phyloP scores from a whole-genome alignment of 495 filamentous ascomycete genomes.

The Talaromyces adpressus region DNA sequence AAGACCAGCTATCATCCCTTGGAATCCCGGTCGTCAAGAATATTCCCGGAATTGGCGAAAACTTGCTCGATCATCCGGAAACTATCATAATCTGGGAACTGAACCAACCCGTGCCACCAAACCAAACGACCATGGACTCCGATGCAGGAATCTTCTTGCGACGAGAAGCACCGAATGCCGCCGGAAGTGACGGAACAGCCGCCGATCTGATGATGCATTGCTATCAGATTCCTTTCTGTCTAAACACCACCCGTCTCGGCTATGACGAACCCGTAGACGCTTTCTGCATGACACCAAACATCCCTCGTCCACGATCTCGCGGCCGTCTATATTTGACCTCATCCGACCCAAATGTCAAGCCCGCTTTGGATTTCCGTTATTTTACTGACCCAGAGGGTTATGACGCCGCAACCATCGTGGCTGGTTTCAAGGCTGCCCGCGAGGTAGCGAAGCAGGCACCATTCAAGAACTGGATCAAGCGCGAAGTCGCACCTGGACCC shows the following conservation, averaged over 20 bases:
- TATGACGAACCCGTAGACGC: conserved; percentile 68
- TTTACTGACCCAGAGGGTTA: conserved; percentile 82
- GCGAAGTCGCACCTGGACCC: conserved; percentile 71
- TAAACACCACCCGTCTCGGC: conserved; percentile 65
- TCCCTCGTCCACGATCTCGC: conserved; percentile 69
- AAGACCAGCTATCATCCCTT: conserved; percentile 53
- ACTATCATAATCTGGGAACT: conserved; percentile 80
- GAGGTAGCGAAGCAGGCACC: conserved; percentile 62
- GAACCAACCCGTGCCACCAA: conserved; percentile 62
- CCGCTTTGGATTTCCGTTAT: conserved; percentile 79
- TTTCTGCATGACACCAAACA: conserved; percentile 91
- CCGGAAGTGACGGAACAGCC: conserved; percentile 56
- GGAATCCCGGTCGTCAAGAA: conserved; percentile 63
- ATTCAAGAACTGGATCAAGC: conserved; percentile 73
- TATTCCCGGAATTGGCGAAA: conserved; percentile 72
- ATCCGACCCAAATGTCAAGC: conserved; percentile 64
- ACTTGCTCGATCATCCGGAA: conserved; percentile 72
- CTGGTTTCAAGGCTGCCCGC: conserved; percentile 65
- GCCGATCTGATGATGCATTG: conserved; percentile 89
- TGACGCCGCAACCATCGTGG: conserved; percentile 74
- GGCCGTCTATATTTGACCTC: conserved; percentile 68
- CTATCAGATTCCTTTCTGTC: conserved; percentile 79
- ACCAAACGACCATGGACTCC: conserved; percentile 80
- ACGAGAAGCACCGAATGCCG: conserved; percentile 57
- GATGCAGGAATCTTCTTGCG: conserved; percentile 81